These are phyloP conservation scores for Neonothopanus nambi DNA, from an alignment of 1,284 basidiomycete species.

Conservation along the genomic window DNA sequence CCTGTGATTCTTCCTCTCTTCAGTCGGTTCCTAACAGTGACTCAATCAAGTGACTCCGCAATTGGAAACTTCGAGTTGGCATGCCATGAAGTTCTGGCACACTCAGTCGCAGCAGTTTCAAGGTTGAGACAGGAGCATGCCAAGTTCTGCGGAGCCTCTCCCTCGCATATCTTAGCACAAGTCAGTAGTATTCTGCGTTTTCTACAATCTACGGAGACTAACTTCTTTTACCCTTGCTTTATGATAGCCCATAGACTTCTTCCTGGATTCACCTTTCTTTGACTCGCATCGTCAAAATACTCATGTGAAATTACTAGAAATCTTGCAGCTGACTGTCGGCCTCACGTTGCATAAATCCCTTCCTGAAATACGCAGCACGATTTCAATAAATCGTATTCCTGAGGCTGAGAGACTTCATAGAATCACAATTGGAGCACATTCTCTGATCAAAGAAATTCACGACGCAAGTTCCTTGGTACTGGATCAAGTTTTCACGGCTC, in stretches of 20 bases:
- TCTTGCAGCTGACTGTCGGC: conserved; percentile 4
- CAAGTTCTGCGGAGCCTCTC: conserved; percentile 30
- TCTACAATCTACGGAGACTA: too few species aligned
- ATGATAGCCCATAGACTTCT: conserved; percentile 33
- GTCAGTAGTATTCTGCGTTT: conserved; percentile 32
- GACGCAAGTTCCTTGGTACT: background rate
- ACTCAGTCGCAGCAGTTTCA: conserved; percentile 19
- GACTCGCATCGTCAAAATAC: background rate
- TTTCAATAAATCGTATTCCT: background rate
- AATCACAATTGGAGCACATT: background rate
- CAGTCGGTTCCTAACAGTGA: conserved; percentile 31
- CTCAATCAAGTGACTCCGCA: conserved; percentile 10
- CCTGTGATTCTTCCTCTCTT: conserved; percentile 36
- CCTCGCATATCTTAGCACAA: conserved; percentile 37
- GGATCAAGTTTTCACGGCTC: too few species aligned
- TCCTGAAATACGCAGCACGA: background rate
- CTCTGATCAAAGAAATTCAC: conserved; percentile 4
- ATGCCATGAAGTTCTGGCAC: conserved; percentile 17
- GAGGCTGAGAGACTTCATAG: conserved; percentile 3
- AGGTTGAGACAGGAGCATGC: conserved; percentile 27
- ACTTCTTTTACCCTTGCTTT: background rate
- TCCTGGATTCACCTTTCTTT: background rate
- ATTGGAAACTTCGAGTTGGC: background rate
- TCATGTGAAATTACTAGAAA: background rate
- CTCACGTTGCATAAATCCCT: background rate